Base-by-base conservation (phyloP, 805 yeast species). In the Schwanniomyces yamadae region DNA sequence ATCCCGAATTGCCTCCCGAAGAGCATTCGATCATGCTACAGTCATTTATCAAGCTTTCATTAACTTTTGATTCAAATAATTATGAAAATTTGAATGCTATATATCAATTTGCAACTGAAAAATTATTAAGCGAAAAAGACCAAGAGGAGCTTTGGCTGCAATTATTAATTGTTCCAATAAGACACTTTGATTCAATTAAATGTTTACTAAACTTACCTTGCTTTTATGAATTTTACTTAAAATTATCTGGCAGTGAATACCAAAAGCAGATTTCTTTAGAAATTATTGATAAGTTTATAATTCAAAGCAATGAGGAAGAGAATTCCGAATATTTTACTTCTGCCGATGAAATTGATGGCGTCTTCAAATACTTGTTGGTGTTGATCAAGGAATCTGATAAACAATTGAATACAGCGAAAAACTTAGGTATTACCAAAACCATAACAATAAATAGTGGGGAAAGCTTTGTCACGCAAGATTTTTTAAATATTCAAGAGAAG, bases 1-100 rank as follows among this genome's bases (percentile, higher is more conserved):
- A 83, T 41, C 83, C 86, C 0, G 83, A 80, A 32, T 59, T 88
- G n/a, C 66, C 87, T 1, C 52, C 75, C n/a, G 78, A 74, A 19
- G 91, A 85, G 41, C 76, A 77, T 37, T 73, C 84, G 6, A 68
- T 74, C 1, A 66, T 89, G 14, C 63, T 87, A 29, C 82, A 80
- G 40, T 76, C 83, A n/a, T 69, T 86, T 21, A 69, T 83, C 34
- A 75, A 73, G 42, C 58, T 90, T 29, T 72, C 88, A 0, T 65
- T 87, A 26, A 67, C 73, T 4, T 85, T 80, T 61, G 84, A 84
- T 52, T 84, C 87, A 5, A 63, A 72, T 0, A 75, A 80, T 39
- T 69, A 68, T 42, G 72, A 67, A 4, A 78, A 84, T 55, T 65
- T 89, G 37, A 80, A 85, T 52, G 59, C 62, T 22, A 67, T 89